Evolutionary conservation across 208 protist species (phyloP).

Genomic region (Entamoeba histolytica): DNA sequence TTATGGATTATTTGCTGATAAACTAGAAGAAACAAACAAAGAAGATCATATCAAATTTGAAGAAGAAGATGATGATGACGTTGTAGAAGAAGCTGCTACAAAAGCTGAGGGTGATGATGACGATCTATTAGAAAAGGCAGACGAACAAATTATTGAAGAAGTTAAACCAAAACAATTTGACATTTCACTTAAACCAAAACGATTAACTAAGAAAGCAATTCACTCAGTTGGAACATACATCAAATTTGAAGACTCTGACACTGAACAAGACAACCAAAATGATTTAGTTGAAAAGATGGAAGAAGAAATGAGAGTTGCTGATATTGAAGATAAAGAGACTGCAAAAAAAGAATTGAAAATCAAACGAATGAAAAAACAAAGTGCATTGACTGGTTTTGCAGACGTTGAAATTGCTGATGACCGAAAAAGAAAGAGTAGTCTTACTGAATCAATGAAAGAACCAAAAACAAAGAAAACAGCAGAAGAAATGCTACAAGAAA

Average conservation of each 20-base stretch:
- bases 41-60: neutral
- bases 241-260: neutral
- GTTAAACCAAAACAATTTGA: neutral
- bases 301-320: neutral
- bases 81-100: neutral
- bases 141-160: neutral
- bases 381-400: neutral
- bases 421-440: neutral
- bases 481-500: neutral
- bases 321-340: neutral
- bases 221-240: neutral
- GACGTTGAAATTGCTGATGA: neutral
- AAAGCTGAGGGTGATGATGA: neutral
- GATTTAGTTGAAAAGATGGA: neutral
- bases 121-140: neutral
- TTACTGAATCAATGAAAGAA: neutral
- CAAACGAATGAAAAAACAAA: neutral
- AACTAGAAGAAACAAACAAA: neutral
- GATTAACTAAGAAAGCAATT: neutral
- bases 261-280: neutral
- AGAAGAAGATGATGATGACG: neutral
- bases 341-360: neutral
- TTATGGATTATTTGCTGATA: neutral
- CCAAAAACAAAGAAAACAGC: neutral
- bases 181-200: neutral